phyloP scores from a whole-genome alignment of 352 stramenopile species.

The Plasmopara viticola region DNA sequence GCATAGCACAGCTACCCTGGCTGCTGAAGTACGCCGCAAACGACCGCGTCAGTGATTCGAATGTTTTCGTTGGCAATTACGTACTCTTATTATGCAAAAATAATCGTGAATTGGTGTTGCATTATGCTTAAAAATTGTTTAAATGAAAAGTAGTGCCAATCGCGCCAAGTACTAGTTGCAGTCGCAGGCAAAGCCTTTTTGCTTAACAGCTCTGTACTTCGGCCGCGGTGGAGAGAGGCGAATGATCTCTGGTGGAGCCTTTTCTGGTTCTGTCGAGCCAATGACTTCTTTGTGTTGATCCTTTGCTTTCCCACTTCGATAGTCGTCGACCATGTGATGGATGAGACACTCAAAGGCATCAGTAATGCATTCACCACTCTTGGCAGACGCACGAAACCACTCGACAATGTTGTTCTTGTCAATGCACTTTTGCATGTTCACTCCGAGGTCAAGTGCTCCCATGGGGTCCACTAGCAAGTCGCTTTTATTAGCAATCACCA shows the following conservation, averaged over 20 bases:
- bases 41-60: constrained; percentile 39
- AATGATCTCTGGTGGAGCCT: constrained; percentile 30
- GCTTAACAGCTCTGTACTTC: constrained; percentile 18
- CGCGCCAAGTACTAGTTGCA: constrained; percentile 31
- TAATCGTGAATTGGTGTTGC: too few relatives aligned
- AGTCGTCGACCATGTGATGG: constrained; percentile 47
- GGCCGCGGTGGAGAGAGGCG: constrained; percentile 28
- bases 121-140: constrained; percentile 12
- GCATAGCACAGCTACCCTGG: constrained; percentile 72
- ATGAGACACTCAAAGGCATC: constrained; percentile 62
- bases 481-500: constrained; percentile 85
- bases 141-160: constrained; percentile 6
- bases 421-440: constrained; percentile 84
- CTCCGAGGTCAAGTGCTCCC: constrained; percentile 59
- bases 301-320: constrained; percentile 31
- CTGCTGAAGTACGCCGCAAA: constrained; percentile 73
- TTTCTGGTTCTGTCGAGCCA: not conserved
- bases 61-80: not conserved
- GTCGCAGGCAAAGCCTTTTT: constrained; percentile 35
- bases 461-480: constrained; percentile 69
- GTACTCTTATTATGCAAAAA: too few relatives aligned
- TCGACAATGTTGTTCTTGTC: constrained; percentile 63
- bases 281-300: constrained; percentile 2
- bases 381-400: constrained; percentile 72
- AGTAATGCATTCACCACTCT: constrained; percentile 55